These are phyloP conservation scores for Lonicera japonica DNA, from an alignment of 129 eudicot species.

Conservation along the genomic window DNA sequence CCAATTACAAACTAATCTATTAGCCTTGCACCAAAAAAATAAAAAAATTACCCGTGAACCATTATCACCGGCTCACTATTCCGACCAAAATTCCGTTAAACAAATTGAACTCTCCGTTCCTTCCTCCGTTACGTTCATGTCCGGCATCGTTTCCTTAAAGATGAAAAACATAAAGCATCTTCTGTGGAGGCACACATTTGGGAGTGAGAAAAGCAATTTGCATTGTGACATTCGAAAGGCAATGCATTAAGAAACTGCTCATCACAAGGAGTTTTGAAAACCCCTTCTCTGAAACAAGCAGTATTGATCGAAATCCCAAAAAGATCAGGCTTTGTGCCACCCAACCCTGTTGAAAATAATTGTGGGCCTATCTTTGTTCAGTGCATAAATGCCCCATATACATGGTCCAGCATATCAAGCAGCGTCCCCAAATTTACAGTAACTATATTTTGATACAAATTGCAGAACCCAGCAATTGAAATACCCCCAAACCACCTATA, in stretches of 20 bases:
- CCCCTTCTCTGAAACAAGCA: constrained; percentile 82
- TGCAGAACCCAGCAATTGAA: too few species aligned
- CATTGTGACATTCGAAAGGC: constrained; percentile 83
- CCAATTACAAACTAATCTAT: too few species aligned
- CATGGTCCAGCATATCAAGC: constrained; percentile 84
- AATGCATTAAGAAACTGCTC: constrained; percentile 72
- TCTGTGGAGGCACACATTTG: constrained; percentile 48
- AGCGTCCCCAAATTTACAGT: constrained; percentile 71
- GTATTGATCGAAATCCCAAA: constrained; percentile 84
- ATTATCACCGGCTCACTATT: too few species aligned
- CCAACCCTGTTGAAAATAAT: constrained; percentile 89
- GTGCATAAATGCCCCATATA: constrained; percentile 92
- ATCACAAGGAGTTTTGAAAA: constrained; percentile 77
- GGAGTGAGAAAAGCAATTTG: constrained; percentile 88
- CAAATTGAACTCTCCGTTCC: too few species aligned
- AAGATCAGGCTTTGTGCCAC: constrained; percentile 85
- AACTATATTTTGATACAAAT: constrained; percentile 34
- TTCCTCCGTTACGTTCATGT: too few species aligned
- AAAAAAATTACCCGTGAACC: too few species aligned
- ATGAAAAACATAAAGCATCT: constrained; percentile 90
- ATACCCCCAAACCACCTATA: too few species aligned
- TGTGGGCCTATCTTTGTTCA: constrained; percentile 74
- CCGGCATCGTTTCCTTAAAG: too few species aligned
- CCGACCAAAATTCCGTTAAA: too few species aligned
- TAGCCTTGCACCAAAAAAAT: too few species aligned